Percentiles rank a stretch among this genome's conserved stretches.
Evolutionary conservation across 805 yeast species (phyloP).

Genomic region (Pichia californica): DNA sequence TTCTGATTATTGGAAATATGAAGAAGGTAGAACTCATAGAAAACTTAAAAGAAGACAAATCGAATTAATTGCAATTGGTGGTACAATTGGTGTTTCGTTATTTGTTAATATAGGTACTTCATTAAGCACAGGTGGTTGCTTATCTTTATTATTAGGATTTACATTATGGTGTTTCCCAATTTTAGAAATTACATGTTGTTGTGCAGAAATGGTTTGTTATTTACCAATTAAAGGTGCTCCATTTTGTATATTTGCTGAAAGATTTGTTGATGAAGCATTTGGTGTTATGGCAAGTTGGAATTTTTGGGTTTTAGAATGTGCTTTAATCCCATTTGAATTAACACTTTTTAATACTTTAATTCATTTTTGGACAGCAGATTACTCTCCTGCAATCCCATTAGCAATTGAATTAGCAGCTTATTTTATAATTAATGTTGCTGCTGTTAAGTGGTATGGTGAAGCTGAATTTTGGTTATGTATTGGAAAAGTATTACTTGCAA

Average conservation of each 20-base stretch:
- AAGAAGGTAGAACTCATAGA: conserved; percentile 20
- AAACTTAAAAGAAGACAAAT: conserved; percentile 58
- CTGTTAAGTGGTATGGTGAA: conserved; percentile 46
- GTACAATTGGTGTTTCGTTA: conserved; percentile 40
- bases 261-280: conserved; percentile 40
- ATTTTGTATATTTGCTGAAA: conserved; percentile 39
- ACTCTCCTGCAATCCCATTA: conserved; percentile 41
- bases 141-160: conserved; percentile 34
- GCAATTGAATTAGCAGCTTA: conserved; percentile 38
- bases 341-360: conserved; percentile 47
- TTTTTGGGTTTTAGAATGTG: conserved; percentile 42
- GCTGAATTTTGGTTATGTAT: conserved; percentile 41
- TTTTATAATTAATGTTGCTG: conserved; percentile 37
- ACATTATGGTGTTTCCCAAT: conserved; percentile 38
- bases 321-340: conserved; percentile 44
- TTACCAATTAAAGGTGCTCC: conserved; percentile 40
- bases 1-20: conserved; percentile 6
- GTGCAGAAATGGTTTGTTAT: conserved; percentile 41
- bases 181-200: conserved; percentile 34
- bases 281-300: conserved; percentile 42
- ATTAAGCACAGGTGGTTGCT: conserved; percentile 36
- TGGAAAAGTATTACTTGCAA: conserved; percentile 42
- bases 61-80: conserved; percentile 66
- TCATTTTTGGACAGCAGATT: conserved; percentile 46
- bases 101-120: conserved; percentile 39